These are phyloP conservation scores for Spiromastix sp. DNA, from an alignment of 2,329 filamentous ascomycete genomes.

Conservation along the genomic window DNA sequence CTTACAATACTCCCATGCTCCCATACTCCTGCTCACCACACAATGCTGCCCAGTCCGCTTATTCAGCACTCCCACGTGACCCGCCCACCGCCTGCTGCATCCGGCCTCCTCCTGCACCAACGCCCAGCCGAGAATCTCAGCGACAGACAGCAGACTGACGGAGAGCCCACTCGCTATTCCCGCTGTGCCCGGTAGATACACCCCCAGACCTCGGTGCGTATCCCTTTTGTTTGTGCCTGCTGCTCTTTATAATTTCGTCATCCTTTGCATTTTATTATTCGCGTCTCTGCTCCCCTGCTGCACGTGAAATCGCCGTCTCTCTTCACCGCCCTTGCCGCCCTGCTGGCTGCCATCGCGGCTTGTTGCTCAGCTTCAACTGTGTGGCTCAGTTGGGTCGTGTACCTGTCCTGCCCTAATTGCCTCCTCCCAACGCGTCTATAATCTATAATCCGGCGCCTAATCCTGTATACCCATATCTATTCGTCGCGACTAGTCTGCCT, in stretches of 20 bases:
- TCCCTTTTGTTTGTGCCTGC: not conserved
- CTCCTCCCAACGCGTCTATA: not conserved
- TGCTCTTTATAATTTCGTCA: not conserved
- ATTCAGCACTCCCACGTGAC: no score
- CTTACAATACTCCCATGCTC: no score
- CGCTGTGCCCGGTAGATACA: slow-evolving; percentile 1
- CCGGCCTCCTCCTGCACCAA: not conserved
- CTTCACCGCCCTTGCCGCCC: slow-evolving; percentile 2
- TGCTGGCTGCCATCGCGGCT: slow-evolving; percentile 3
- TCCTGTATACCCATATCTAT: no score
- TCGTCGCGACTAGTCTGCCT: no score
- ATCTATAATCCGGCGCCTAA: no score
- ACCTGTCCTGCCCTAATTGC: not conserved
- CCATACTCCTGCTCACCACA: no score
- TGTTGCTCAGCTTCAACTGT: not conserved
- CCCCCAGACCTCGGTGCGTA: slow-evolving; percentile 3
- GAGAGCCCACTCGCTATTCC: not conserved
- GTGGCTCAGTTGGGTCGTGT: not conserved
- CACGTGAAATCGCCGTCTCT: not conserved
- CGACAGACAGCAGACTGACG: no score
- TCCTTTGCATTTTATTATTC: slow-evolving; percentile 1
- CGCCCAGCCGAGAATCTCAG: not conserved
- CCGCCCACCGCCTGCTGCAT: not conserved
- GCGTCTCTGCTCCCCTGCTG: not conserved
- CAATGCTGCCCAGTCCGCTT: no score